Conservation (phyloP, 176 grass and related monocot genomes). For the Phyllostachys edulis region DNA sequence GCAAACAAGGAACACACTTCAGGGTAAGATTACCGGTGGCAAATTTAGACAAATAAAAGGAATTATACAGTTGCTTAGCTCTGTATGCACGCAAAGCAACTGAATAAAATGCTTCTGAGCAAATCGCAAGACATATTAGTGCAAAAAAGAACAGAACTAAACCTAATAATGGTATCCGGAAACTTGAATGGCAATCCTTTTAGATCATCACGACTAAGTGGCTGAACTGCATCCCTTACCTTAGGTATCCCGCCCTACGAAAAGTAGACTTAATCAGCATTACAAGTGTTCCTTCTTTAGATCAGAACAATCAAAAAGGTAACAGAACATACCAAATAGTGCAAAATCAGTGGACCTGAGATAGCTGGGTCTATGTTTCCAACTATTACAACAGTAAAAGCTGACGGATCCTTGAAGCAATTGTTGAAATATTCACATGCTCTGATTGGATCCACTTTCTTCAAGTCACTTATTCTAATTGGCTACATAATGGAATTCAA, state of each 20-base stretch:
- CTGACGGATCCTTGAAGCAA: constrained; percentile 89
- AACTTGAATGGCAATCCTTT: constrained; percentile 98
- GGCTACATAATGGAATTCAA: constrained; percentile 54
- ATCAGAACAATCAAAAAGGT: constrained; percentile 14
- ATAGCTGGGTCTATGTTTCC: constrained; percentile 82
- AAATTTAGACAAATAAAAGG: constrained; percentile 20
- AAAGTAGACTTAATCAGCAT: constrained; percentile 31
- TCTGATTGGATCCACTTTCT: constrained; percentile 88
- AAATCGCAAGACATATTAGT: constrained; percentile 27
- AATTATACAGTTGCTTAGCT: constrained; percentile 19
- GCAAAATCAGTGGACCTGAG: constrained; percentile 80
- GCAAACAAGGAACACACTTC: constrained; percentile 31
- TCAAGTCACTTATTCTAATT: constrained; percentile 94
- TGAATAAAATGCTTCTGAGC: constrained; percentile 21
- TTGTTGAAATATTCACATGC: constrained; percentile 95
- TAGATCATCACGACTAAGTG: constrained; percentile 87
- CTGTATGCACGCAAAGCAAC: neutral
- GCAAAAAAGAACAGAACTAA: constrained; percentile 31
- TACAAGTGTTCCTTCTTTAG: constrained; percentile 14
- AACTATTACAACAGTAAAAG: constrained; percentile 89
- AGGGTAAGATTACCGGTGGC: constrained; percentile 10
- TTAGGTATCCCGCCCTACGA: constrained; percentile 93
- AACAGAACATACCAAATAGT: constrained; percentile 76
- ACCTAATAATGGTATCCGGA: constrained; percentile 90
- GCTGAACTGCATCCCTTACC: constrained; percentile 56